Evolutionary conservation across 495 filamentous ascomycete genomes (phyloP), one percentile per base, ranked within the genome.

Genomic region (Sordaria brevicollis): DNA sequence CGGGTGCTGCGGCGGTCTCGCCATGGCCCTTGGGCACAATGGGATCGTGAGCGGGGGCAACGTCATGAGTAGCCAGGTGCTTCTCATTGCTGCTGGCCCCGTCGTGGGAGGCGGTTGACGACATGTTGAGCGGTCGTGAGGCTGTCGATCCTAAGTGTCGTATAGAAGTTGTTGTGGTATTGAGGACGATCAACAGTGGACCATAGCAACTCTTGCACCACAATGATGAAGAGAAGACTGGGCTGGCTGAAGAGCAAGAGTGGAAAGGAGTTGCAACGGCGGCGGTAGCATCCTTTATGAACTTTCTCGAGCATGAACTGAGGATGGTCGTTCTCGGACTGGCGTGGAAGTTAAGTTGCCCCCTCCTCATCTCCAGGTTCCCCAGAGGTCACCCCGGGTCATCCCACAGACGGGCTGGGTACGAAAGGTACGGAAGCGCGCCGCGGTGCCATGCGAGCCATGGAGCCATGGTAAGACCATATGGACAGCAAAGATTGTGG

Each of bases 21-120:
- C 79, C 81, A 17, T 78, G 72, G 11, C 77, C 78, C 31, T 77
- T 75, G 68, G 71, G 68, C 7, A 82, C 80, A 1, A 69, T 69
- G 33, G 67, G 17, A 8, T 35, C 25, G 21, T 39, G 70, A 35
- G 69, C 65, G 35, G 68, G n/a, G 38, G 68, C 65, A 43, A 76
- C 43, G 25, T 15, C 65, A 66, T 72, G 66, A 49, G 71, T 35
- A 43, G 37, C 67, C 13, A 41, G 29, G 4, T 66, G 66, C 76
- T 79, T 79, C 72, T 79, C 77, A 66, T 35, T 65, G 34, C 36
- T 71, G 71, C 19, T 67, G 25, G 49, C 25, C 36, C 72, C 67
- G 15, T 78, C 70, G 11, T 76, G 68, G 15, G 75, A 77, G 36
- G 68, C 74, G 76, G 74, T 72, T 4, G 77, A 79, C 76, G 77